Evolutionary conservation across 2,329 filamentous ascomycete species (phyloP).

Genomic region (Fusarium illudens): DNA sequence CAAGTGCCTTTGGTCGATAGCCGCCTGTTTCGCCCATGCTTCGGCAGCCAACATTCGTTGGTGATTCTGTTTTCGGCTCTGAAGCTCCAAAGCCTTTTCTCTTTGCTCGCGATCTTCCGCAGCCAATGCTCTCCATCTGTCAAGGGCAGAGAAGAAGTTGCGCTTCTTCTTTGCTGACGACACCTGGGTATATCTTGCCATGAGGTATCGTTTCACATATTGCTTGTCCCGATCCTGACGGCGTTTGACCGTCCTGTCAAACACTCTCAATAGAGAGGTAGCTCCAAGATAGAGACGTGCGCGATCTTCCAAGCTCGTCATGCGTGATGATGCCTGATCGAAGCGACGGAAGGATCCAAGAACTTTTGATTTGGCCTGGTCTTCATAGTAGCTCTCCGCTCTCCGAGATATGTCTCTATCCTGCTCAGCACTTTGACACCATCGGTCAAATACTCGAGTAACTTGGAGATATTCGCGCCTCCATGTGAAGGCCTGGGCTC

Average conservation of each 20-base stretch:
- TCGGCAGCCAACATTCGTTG: constrained; percentile 19
- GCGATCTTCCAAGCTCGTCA: constrained; percentile 36
- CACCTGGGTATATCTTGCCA: constrained; percentile 48
- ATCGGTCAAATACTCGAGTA: constrained; percentile 40
- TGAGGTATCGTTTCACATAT: constrained; percentile 46
- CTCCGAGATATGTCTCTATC: constrained; percentile 32
- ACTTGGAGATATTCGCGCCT: constrained; percentile 46
- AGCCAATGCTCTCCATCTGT: constrained; percentile 42
- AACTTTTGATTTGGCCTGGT: constrained; percentile 23
- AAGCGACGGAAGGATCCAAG: constrained; percentile 20
- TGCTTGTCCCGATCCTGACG: constrained; percentile 42
- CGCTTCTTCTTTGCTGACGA: constrained; percentile 46
- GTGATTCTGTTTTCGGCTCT: constrained; percentile 9
- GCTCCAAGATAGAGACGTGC: constrained; percentile 46
- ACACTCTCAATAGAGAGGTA: constrained; percentile 40
- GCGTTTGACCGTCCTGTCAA: constrained; percentile 39
- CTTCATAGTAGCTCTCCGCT: constrained; percentile 26
- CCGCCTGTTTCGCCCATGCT: constrained; percentile 35
- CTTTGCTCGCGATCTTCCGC: constrained; percentile 13
- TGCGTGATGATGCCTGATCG: constrained; percentile 15
- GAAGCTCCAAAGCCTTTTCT: constrained; percentile 27
- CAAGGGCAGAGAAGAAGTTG: constrained; percentile 45
- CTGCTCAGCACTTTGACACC: constrained; percentile 38
- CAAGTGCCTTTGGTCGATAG: constrained; percentile 25
- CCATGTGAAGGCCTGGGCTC: constrained; percentile 47